Base-by-base conservation (phyloP, 1,284 basidiomycete species). In the Porodaedalea pini region DNA sequence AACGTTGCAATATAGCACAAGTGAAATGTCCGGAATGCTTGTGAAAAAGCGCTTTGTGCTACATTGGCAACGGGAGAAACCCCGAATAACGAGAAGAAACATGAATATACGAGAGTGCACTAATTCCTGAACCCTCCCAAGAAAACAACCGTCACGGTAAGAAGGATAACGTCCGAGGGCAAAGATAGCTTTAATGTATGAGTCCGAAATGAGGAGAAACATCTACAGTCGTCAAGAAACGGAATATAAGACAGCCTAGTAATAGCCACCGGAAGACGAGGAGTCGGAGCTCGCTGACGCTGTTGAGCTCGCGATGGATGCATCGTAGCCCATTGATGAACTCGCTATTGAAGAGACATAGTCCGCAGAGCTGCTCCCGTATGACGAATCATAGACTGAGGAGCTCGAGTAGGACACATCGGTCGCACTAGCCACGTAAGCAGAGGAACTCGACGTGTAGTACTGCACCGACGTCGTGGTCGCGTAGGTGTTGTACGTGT, bases 401-500 rank as follows among this genome's bases (percentile, higher is more conserved):
- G 31, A 47, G 45, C 29, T 45, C 25, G 56, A 58, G 51, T 51
- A 27, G 41, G 19, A 13, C 32, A 21, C 41, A 25, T 47, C 19
- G 39, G 41, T 40, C 31, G 51, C 29, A 31, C 51, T 21, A 58
- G 58, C 27, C 23, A 54, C 23, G 55, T 63, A 54, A 17, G 53
- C 54, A 56, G 41, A 50, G 51, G 39, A 55, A 52, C 47, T 64
- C 61, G 44, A 58, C 59, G 47, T 62, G 40, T 64, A 58, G 29
- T 56, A 45, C 17, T 65, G 62, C n/a, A 66, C 64, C 27, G 70
- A 61, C 44, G 69, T 43, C 45, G 67, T 59, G 37, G 66, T 64
- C 57, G 73, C 74, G 63, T 84, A 84, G 11, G 80, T 80, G 70
- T 81, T 82, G 64, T 71, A 73, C 56, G 58, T 62, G 71, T 79